A percentile compares a stretch with the other conserved stretches of the same genome.
Conservation (phyloP, 2,329 filamentous ascomycete species). For the Aspergillus costaricaensis region DNA sequence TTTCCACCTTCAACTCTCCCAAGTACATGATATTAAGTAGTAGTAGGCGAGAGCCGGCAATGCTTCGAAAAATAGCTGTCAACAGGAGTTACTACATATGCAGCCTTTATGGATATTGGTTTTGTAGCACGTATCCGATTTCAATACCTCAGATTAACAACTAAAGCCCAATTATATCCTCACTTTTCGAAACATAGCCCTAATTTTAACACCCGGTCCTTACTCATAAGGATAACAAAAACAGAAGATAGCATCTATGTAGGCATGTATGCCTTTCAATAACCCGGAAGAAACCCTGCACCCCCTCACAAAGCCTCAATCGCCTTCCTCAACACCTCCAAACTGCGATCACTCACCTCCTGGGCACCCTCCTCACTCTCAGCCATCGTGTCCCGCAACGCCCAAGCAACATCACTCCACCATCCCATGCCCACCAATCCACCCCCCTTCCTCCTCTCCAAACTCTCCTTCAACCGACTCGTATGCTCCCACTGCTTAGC, state of each 20-base stretch:
- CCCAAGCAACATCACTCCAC: constrained; percentile 81
- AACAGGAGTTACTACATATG: too few species aligned
- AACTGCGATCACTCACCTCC: constrained; percentile 50
- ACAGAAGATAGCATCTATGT: not conserved
- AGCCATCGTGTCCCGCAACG: constrained; percentile 60
- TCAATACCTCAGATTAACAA: not conserved
- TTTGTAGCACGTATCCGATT: too few species aligned
- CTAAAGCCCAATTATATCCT: not conserved
- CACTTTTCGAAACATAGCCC: not conserved
- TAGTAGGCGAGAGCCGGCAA: too few species aligned
- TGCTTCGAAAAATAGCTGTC: too few species aligned
- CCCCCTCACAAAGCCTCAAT: constrained; percentile 54
- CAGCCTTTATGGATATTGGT: too few species aligned
- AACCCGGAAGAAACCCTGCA: not conserved
- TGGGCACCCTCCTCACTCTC: constrained; percentile 33
- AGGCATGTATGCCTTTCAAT: not conserved
- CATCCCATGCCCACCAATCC: constrained; percentile 83
- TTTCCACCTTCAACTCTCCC: too few species aligned
- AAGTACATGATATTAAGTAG: too few species aligned
- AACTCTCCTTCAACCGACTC: constrained; percentile 80
- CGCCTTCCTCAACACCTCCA: constrained; percentile 60
- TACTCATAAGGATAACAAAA: not conserved
- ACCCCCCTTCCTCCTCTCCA: constrained; percentile 76
- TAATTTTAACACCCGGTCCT: not conserved
- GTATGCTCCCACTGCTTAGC: constrained; percentile 96